Evolutionary conservation across 2,329 filamentous ascomycete species (phyloP), one percentile per base, ranked within the genome.

Genomic region (Venturia aucupariae): DNA sequence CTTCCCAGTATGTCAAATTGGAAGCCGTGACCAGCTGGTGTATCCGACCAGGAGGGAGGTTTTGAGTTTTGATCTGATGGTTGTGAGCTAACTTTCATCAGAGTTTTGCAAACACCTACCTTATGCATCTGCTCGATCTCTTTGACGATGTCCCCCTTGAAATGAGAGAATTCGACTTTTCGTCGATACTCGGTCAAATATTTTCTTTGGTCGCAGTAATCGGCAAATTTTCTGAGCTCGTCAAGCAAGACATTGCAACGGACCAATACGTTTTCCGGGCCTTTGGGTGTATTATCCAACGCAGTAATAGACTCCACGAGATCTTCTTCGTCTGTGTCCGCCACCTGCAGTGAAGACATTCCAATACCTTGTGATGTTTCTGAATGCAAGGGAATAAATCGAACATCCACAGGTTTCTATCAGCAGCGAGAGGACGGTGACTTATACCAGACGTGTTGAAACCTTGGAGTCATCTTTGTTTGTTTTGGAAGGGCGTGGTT

Each of bases 1-100:
- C 80, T 67, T 84, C 81, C 63, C 86, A 84, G 70, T 88, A 89
- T 0, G 84, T 81, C 13, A 89, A 70, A 73, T 90, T 90, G 0
- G 85, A 87, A 8, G 85, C 87, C 61, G 82, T 79, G 57, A 88
- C 76, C 35, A 82, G 80, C 70, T 88, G 84, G n/a, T 78, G 71
- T 19, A 69, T 71, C 61, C 72, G 73, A 64, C 67, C 55, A 69
- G 71, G 63, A 30, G 51, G 41, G 2, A 57, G n/a, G 13, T 57
- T 51, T 35, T 46, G n/a, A 8, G 24, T 57, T 22, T n/a, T 55
- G 13, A 41, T 60, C 59, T 60, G 19, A 4, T 27, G 4, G 15
- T 17, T 6, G 35, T 44, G 24, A 44, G 39, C 38, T 35, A 17
- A 0, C 10, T 35, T 39, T 13, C 19, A 35, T 32, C 27, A 2